Evolutionary conservation across 2,329 filamentous ascomycete genomes (phyloP), one percentile per base, ranked within the genome.

Genomic region (Aureobasidium sp.): DNA sequence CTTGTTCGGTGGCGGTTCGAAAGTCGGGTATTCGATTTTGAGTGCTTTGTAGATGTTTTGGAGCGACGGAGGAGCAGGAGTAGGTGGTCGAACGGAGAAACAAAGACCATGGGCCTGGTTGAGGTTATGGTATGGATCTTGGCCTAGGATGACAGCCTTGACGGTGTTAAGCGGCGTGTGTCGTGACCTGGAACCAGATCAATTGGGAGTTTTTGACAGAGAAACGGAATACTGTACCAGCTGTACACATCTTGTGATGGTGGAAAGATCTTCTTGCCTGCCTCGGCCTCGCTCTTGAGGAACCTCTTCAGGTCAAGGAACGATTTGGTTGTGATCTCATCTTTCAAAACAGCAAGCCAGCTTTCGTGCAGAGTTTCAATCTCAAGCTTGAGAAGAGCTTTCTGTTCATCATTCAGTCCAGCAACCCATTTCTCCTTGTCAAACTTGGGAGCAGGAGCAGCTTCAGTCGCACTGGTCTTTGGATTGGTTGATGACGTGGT

Each of bases 71-170:
- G 93, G 93, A 1, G 91, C 89, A 3, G 81, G 81, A 0, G 89
- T 95, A 0, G 93, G 93, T 3, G 91, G 85, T 8, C 88, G 87
- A 53, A 97, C 90, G 42, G 89, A 95, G 77, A 98, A 98, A 67
- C 88, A 91, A 55, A 98, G 83, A 38, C 93, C 93, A 69, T 97
- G 93, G 47, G 93, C 93, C 76, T 98, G 93, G 70, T 94, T 94
- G 68, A 82, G 70, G 68, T 95, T 95, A 74, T 98, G 93, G 70
- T 98, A 98, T 2, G 93, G 93, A 68, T 98, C 93, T 73, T 98
- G 93, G 59, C 93, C 93, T 52, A 97, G 71, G 64, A 98, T 90
- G 56, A 98, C 90, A 54, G 87, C 86, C 70, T 95, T 95, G 68
- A 97, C 90, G 12, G 78, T 85, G 72, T 85, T 75, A 62, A 98